Percentiles rank a stretch among this genome's conserved stretches.
phyloP scores from a whole-genome alignment of 163 green algal genomes.

The Chloromonas sp. region DNA sequence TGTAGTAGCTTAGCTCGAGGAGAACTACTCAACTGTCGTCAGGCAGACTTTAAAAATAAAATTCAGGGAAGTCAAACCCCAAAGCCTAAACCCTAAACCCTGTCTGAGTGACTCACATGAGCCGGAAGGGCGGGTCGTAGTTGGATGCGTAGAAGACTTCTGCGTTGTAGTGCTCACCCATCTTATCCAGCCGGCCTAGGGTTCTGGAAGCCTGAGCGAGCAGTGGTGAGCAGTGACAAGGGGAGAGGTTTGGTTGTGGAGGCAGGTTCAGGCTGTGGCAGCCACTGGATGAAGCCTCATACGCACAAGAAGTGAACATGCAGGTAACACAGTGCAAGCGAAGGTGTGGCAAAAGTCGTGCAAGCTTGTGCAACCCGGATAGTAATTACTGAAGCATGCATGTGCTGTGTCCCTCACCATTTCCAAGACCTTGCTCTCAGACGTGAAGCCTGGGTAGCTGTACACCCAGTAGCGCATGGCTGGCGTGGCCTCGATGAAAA shows the following conservation, averaged over 20 bases:
- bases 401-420: background rate
- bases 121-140: constrained; percentile 1
- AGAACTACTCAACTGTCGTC: no score
- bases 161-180: background rate
- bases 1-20: no score
- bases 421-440: background rate
- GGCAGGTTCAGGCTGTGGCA: background rate
- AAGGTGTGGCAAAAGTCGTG: no score
- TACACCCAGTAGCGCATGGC: background rate
- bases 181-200: background rate
- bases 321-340: no score
- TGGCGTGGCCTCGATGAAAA: background rate
- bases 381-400: background rate
- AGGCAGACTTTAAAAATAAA: no score
- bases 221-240: background rate
- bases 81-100: no score
- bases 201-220: background rate
- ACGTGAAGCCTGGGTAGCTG: background rate
- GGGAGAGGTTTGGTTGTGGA: background rate
- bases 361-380: no score
- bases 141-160: background rate
- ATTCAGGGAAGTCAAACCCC: no score
- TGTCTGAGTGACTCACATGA: background rate
- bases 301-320: background rate
- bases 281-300: background rate